Evolutionary conservation across 2,329 filamentous ascomycete genomes (phyloP), one percentile per base, ranked within the genome.

Genomic region (Verticillium tricorpus): DNA sequence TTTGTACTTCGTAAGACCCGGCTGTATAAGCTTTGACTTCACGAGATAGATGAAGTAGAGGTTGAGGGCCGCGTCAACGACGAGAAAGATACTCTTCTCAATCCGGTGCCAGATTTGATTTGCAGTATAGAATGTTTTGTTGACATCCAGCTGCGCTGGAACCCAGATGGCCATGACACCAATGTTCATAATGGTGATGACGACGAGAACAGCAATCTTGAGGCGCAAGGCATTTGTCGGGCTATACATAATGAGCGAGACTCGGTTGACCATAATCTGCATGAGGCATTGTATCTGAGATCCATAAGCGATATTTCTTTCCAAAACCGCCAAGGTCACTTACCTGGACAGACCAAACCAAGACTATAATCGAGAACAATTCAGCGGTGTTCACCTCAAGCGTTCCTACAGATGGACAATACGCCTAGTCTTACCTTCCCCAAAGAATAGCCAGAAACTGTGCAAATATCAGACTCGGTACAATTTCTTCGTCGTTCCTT

Each of bases 261-360:
- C 77, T 39, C 81, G 77, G 63, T 82, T 83, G 67, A 82, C 77
- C 67, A 83, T 82, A 61, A 83, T 83, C 67, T 82, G 80, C 71
- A 82, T 77, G 1, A 83, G 71, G 28, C 80, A 74, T 58, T 72
- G 70, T 3, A 71, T 67, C 64, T 82, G 79, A 22, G 81, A 73
- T 22, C 19, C 9, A 7, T 22, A 11, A 12, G 28, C 28, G 28
- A 52, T 6, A 5, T 12, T 25, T 52, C 5, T 12, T 19, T 11
- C 12, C 9, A 22, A 8, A 25, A 11, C 14, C 7, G 11, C n/a
- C 17, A 25, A 17, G 5, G 17, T 8, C 14, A 56, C 55, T n/a
- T 8, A 57, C 32, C 68, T 78, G 62, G 56, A 71, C 58, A 12
- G 61, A 59, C 61, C 66, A 69, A 67, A 70, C 57, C 63, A 69